These are phyloP conservation scores for Erodium trifolium DNA, from an alignment of 441 rosid species.

Conservation along the genomic window DNA sequence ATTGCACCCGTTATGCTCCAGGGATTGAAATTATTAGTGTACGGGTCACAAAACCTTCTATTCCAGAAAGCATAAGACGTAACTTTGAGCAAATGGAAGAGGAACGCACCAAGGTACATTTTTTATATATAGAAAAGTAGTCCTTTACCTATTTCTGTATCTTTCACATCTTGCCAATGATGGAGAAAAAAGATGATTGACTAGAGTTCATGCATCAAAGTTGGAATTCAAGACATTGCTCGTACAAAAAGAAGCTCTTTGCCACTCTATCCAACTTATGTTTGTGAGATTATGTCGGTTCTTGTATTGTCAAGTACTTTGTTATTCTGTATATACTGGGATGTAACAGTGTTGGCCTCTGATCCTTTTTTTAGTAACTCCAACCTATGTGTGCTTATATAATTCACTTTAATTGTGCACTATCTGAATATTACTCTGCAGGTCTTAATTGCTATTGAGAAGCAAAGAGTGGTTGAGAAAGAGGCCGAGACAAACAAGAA, in stretches of 20 bases:
- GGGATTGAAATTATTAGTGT: constrained; percentile 86
- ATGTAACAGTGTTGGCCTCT: background rate
- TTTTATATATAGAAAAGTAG: background rate
- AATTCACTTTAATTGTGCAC: background rate
- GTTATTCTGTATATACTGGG: background rate
- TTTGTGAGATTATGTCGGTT: background rate
- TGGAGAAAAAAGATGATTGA: background rate
- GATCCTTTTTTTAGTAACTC: background rate
- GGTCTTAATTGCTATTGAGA: constrained; percentile 82
- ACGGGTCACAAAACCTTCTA: constrained; percentile 76
- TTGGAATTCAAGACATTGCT: too few relatives aligned
- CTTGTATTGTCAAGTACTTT: background rate
- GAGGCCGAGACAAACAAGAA: constrained; percentile 76
- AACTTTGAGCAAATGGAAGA: constrained; percentile 94
- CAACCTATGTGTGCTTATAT: background rate
- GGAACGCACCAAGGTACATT: constrained; percentile 73
- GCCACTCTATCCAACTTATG: too few relatives aligned
- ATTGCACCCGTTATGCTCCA: constrained; percentile 85
- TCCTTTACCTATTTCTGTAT: background rate
- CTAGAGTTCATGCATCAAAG: constrained; percentile 1
- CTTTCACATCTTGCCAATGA: background rate
- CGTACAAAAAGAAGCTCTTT: too few relatives aligned
- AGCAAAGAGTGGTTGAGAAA: constrained; percentile 73
- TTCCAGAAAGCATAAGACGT: constrained; percentile 65
- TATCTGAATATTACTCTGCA: constrained; percentile 17